These are phyloP conservation scores for Heliophila coronopifolia DNA, from an alignment of 441 rosid species.

Conservation along the genomic window DNA sequence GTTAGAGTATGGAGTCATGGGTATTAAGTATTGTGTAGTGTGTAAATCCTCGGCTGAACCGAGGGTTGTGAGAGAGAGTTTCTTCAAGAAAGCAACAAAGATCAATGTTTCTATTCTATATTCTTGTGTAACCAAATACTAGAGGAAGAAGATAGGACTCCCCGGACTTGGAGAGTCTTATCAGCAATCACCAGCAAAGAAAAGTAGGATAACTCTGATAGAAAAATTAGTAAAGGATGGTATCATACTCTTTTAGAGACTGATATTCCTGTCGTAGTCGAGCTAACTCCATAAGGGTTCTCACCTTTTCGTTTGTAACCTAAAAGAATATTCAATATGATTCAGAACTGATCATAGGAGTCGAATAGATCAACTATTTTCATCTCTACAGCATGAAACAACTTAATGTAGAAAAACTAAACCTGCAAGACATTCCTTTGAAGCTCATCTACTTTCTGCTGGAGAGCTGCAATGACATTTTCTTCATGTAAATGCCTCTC, in stretches of 20 bases:
- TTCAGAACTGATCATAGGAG: neutral
- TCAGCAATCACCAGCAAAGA: conserved; percentile 7
- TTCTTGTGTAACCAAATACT: no score
- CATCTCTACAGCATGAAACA: conserved; percentile 1
- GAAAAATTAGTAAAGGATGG: conserved; percentile 2
- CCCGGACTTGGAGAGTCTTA: no score
- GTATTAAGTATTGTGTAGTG: no score
- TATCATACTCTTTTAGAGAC: conserved; percentile 59
- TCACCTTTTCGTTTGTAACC: conserved; percentile 97
- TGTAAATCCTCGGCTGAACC: no score
- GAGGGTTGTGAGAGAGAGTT: no score
- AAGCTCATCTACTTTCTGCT: conserved; percentile 77
- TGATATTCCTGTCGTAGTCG: conserved; percentile 68
- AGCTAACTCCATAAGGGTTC: conserved; percentile 82
- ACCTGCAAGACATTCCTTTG: conserved; percentile 85
- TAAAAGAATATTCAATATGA: conserved; percentile 20
- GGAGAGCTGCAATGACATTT: conserved; percentile 79
- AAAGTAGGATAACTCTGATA: neutral
- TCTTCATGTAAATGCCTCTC: conserved; percentile 87
- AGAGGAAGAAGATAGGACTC: no score
- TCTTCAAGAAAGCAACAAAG: no score
- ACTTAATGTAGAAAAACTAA: conserved; percentile 7
- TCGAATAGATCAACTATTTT: neutral
- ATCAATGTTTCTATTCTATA: no score
- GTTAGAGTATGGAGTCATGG: no score